Base-by-base conservation (phyloP, 2,329 filamentous ascomycete genomes). In the Rosellinia necatrix region DNA sequence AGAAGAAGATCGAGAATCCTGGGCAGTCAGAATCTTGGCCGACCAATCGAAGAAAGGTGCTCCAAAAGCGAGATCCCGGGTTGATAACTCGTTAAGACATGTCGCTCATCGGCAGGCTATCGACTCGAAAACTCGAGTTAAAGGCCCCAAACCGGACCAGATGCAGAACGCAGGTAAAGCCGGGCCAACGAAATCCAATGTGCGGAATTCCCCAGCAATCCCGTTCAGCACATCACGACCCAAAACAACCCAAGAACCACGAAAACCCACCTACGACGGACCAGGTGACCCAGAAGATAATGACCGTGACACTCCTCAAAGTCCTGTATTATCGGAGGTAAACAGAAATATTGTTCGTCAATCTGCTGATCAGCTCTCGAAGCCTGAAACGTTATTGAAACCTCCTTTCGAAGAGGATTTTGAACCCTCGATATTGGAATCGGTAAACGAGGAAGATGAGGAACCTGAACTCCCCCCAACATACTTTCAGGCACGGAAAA, bases 371-470 rank as follows among this genome's bases (percentile, higher is more conserved):
- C 64, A 66, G 25, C 15, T 43, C 9, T 57, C 63, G 32, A 64
- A 61, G 34, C 42, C 51, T 3, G 56, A 58, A 10, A 25, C 29
- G 41, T n/a, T 49, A 15, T 24, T 49, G 10, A 62, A 60, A 24
- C 43, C 61, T 27, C 19, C 56, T 21, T 49, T 58, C 10, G 59
- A 61, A 27, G 64, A 69, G 3, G 68, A 70, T 22, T 56, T 59
- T 29, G 68, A 71, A 35, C 66, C 64, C 8, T 70, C 70, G 3
- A 57, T 70, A 30, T 48, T 71, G 25, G 69, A 71, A 48, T 66
- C 69, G 3, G 69, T 70, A 13, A 58, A 71, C 35, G 69, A 71
- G 46, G 69, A 70, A 50, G 66, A 66, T 3, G 69, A 70, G 50
- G 67, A 70, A 52, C 66, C 55, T 17, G 64, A 70, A 7, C 56